Evolutionary conservation across 2,329 filamentous ascomycete species (phyloP).

Genomic region (Aspergillus quadrilineatus): DNA sequence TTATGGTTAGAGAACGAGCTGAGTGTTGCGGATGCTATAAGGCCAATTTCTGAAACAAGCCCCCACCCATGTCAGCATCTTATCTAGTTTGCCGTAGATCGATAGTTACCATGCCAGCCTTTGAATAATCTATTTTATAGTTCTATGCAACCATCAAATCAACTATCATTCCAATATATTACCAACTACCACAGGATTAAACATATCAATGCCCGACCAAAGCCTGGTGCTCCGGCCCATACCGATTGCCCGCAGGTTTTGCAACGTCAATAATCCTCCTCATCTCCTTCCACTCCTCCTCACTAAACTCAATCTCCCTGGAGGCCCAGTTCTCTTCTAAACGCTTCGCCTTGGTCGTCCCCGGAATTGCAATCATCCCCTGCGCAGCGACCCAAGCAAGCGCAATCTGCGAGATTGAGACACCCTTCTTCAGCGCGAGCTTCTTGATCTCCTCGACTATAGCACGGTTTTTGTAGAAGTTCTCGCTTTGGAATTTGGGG

Average conservation of each 20-base stretch:
- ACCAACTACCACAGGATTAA: too few relatives aligned
- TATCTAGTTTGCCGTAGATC: too few relatives aligned
- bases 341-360: conserved; percentile 43
- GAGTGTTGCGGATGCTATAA: too few relatives aligned
- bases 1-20: too few relatives aligned
- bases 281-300: conserved; percentile 43
- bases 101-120: too few relatives aligned
- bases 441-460: conserved; percentile 47
- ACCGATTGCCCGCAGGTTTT: conserved; percentile 41
- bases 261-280: conserved; percentile 39
- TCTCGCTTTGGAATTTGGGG: conserved; percentile 43
- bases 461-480: conserved; percentile 46
- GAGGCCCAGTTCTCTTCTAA: conserved; percentile 45
- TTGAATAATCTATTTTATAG: too few relatives aligned
- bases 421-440: conserved; percentile 37
- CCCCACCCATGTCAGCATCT: too few relatives aligned
- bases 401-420: conserved; percentile 37
- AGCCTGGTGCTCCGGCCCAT: conserved; percentile 25
- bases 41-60: too few relatives aligned
- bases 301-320: conserved; percentile 36
- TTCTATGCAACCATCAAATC: too few relatives aligned
- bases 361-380: conserved; percentile 48
- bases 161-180: too few relatives aligned
- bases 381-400: conserved; percentile 45
- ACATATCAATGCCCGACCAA: conserved; percentile 26